These are phyloP conservation scores for Polygonum maritimum DNA, from an alignment of 148 eudicot genomes.

Conservation along the genomic window DNA sequence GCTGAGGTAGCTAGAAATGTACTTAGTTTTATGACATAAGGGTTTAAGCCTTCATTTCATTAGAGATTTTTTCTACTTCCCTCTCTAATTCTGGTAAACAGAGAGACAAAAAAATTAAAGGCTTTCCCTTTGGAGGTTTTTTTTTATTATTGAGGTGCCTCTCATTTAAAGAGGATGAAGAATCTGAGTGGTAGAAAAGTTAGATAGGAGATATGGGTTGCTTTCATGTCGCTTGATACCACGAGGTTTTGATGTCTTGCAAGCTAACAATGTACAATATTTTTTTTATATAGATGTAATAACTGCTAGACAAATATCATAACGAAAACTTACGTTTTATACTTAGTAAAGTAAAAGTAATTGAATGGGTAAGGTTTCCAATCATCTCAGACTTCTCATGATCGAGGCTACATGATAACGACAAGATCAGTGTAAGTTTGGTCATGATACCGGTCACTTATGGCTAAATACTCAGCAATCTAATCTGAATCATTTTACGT, in stretches of 20 bases:
- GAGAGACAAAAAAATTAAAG: background rate
- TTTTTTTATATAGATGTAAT: background rate
- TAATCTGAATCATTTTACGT: background rate
- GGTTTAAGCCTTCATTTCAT: too few species aligned
- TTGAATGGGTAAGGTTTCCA: background rate
- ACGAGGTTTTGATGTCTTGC: background rate
- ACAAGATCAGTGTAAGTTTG: background rate
- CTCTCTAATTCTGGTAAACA: background rate
- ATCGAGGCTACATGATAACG: background rate
- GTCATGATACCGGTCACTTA: background rate
- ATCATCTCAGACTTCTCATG: background rate
- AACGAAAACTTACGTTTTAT: background rate
- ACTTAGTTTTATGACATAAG: too few species aligned
- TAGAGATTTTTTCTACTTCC: background rate
- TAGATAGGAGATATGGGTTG: background rate
- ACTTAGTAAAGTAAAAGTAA: background rate
- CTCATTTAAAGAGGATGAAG: background rate
- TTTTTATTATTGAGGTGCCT: background rate
- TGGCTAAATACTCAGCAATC: background rate
- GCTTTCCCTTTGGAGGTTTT: background rate
- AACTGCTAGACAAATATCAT: background rate
- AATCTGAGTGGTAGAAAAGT: background rate
- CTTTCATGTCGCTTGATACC: background rate
- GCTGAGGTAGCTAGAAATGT: background rate
- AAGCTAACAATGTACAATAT: background rate